Evolutionary conservation across 768 basidiomycete species (phyloP), one percentile per base, ranked within the genome.

Genomic region (Asterophora parasitica): DNA sequence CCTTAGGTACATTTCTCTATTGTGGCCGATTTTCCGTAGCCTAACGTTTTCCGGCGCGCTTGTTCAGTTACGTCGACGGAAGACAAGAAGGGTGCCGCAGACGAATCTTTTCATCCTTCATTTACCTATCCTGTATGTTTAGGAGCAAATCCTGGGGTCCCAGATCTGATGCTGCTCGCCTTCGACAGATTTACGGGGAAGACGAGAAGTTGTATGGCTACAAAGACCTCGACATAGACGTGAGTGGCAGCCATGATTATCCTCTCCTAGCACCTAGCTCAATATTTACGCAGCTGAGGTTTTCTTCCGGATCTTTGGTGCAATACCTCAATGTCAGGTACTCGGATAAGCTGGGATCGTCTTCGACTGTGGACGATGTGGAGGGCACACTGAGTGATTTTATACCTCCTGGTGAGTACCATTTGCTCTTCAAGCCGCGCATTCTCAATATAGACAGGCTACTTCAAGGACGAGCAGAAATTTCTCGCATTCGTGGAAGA

Each of bases 151-250:
- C 36, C 17, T n/a, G 5, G 43, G 44, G 35, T 44, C 12, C 35
- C 17, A 26, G 10, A 30, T 19, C 36, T 46, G 12, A 27, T 4
- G 23, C 34, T 34, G 43, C 50, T 27, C 16, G 28, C 23, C 23
- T 6, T 23, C 23, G 3, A 23, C 49, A 92, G 89, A 93, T 99
- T 59, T 97, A 83, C 61, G 95, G 95, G 44, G 92, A 97, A 58
- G 88, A 95, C 44, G 93, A 99, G 69, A 93, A 85, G 69, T 85
- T 98, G 47, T 97, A 95, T 63, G 95, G 95, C 2, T 98, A 96
- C 68, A 77, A 82, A 52, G 85, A 85, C 59, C 75, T 99, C 28
- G 63, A 76, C 20, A 85, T 98, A 57, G 82, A 95, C 61, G 93
- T 96, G 61, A 52, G 83, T 67, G 40, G 19, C 8, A 23, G 6